These are phyloP conservation scores for Kuraishia piskuri DNA, from an alignment of 805 yeast genomes.

Conservation along the genomic window DNA sequence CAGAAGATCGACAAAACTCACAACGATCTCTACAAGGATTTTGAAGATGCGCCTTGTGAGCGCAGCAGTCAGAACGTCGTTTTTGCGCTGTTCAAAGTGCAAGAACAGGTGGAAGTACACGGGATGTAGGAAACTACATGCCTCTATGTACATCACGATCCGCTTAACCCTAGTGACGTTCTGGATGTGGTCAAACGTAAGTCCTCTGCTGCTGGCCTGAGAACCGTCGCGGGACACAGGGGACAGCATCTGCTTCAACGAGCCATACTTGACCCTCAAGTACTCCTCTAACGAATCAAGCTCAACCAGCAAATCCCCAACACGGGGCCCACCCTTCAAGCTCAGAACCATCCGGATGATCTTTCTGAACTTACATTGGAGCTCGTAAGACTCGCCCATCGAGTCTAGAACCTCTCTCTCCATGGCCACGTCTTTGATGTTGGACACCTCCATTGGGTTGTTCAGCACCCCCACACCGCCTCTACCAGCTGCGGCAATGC, in stretches of 20 bases:
- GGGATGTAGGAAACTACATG: conserved; percentile 27
- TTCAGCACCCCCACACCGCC: not conserved
- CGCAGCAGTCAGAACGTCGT: conserved; percentile 26
- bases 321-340: conserved; percentile 27
- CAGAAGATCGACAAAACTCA: conserved; percentile 27
- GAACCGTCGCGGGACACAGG: conserved; percentile 11
- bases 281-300: conserved; percentile 28
- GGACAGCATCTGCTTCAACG: conserved; percentile 17
- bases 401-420: conserved; percentile 32
- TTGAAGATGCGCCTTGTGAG: conserved; percentile 27
- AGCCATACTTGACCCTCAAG: conserved; percentile 23
- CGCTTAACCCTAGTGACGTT: conserved; percentile 15
- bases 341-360: conserved; percentile 30
- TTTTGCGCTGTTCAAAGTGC: conserved; percentile 25
- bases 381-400: conserved; percentile 20
- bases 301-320: conserved; percentile 26
- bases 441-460: conserved; percentile 20
- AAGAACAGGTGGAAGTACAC: conserved; percentile 33
- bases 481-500: too few species aligned
- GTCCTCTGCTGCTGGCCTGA: conserved; percentile 9
- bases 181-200: conserved; percentile 10
- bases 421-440: conserved; percentile 26
- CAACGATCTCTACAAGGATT: conserved; percentile 22
- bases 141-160: conserved; percentile 14
- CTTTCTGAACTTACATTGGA: conserved; percentile 21